Base-by-base conservation (phyloP, 768 basidiomycete genomes). In the Gloeophyllum trabeum region DNA sequence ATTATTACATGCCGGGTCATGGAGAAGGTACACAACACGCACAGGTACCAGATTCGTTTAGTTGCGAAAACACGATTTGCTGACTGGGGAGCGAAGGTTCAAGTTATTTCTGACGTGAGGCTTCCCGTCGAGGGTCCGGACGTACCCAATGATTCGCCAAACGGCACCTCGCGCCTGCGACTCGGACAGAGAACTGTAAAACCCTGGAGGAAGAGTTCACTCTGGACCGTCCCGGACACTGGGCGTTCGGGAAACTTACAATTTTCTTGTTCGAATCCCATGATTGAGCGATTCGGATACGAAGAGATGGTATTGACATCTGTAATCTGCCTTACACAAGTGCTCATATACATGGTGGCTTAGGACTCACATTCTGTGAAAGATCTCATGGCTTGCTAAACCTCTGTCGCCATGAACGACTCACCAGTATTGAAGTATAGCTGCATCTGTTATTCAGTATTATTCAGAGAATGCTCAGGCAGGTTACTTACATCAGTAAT, bases 401-500 rank as follows among this genome's bases (percentile, higher is more conserved):
- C n/a, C n/a, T n/a, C n/a, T n/a, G n/a, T n/a, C n/a, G n/a, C n/a
- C n/a, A n/a, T n/a, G n/a, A n/a, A n/a, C n/a, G n/a, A n/a, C n/a
- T n/a, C 49, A 69, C 70, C 70, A 25, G 66, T 70, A 56, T 76
- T 76, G 50, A 72, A 76, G 47, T 65, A 63, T 10, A n/a, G n/a
- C n/a, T n/a, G n/a, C n/a, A n/a, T n/a, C n/a, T n/a, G n/a, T n/a
- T n/a, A n/a, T n/a, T n/a, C n/a, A n/a, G n/a, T n/a, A n/a, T n/a
- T n/a, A n/a, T n/a, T n/a, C n/a, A n/a, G n/a, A n/a, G n/a, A n/a
- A n/a, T n/a, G n/a, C n/a, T n/a, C n/a, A n/a, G n/a, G n/a, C n/a
- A n/a, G n/a, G n/a, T n/a, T n/a, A n/a, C n/a, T n/a, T n/a, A 75
- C 67, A 53, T 76, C 74, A 13, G 73, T 76, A n/a, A 76, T 52